phyloP scores from a whole-genome alignment of 805 yeast genomes.

The Saturnispora kantuleensis region DNA sequence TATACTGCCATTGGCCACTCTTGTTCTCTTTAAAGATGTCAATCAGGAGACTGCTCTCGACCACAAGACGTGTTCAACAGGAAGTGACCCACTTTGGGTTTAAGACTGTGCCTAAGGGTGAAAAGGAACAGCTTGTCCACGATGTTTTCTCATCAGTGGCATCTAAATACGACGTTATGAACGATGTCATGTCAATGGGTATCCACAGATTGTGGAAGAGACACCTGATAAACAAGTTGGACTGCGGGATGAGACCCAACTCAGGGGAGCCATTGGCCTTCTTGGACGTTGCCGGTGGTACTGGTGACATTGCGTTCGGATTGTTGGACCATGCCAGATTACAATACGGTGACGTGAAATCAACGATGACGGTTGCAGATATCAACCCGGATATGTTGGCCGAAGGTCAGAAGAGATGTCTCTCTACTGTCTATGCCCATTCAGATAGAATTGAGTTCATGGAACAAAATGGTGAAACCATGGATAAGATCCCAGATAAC shows the following conservation, averaged over 20 bases:
- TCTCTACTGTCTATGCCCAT: constrained; percentile 46
- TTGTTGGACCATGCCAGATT: constrained; percentile 81
- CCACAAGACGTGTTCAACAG: constrained; percentile 1
- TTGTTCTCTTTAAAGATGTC: constrained; percentile 1
- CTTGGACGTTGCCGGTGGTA: constrained; percentile 97
- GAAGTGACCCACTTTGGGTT: constrained; percentile 81
- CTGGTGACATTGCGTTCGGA: constrained; percentile 97
- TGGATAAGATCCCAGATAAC: constrained; percentile 74
- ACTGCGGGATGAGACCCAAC: constrained; percentile 90
- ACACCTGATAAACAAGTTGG: constrained; percentile 77
- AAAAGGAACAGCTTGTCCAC: constrained; percentile 75
- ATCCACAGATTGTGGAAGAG: constrained; percentile 92
- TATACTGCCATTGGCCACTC: constrained; percentile 1
- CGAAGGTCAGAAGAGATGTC: constrained; percentile 78
- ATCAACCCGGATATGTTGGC: constrained; percentile 92
- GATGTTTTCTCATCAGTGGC: constrained; percentile 94
- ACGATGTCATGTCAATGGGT: constrained; percentile 96
- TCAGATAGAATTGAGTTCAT: constrained; percentile 67
- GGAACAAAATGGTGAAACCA: constrained; percentile 86
- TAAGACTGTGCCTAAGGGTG: constrained; percentile 65
- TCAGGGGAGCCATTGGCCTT: constrained; percentile 65
- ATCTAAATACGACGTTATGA: constrained; percentile 89
- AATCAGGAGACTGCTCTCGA: constrained; percentile 5
- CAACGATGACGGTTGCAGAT: constrained; percentile 86
- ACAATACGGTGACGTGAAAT: constrained; percentile 61